Evolutionary conservation across 177 flowering plant genomes (phyloP), one percentile per base, ranked within the genome.

Genomic region (Vitis hybrid): DNA sequence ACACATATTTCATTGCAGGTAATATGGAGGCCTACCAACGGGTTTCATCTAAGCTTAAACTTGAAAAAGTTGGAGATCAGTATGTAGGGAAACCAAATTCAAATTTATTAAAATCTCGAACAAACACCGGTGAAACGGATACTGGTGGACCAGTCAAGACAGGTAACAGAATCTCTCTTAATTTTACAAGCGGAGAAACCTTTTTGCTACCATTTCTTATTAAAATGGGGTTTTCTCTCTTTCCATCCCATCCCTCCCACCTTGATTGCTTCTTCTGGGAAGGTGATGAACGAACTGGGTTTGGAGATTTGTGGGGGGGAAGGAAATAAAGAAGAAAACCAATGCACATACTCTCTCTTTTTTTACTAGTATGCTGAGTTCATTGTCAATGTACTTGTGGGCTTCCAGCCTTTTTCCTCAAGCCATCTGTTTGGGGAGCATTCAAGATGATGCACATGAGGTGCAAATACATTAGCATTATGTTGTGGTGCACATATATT

Each of bases 21-120:
- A 82, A 88, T 73, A 64, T 93, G 85, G 97, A 90, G 72, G 80
- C 82, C 10, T 93, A 86, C 79, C 77, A 73, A 17, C 88, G 82
- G 52, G 75, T 93, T 56, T 87, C 95, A 66, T 87, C 91, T 14
- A 93, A 90, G 86, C 95, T 93, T 66, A 93, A 89, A 82, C 90
- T 91, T 70, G 90, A 88, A 67, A 62, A 66, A 65, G 50, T 82
- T 74, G 88, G 77, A 60, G 97, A 91, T 74, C 90, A 89, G 27
- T 80, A 72, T 69, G 67, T 82, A 15, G n/a, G 70, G 14, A 80
- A 77, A 61, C 52, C 52, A 30, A 76, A 65, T 74, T 69, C 84
- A 51, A 46, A 62, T 24, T 73, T 81, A 49, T 2, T 61, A 21
- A 82, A 80, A 59, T 67, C 86, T 75, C 81, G 40, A 30, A 80